phyloP scores from a whole-genome alignment of 176 grass and related monocot genomes.

The Oryza brachyantha region DNA sequence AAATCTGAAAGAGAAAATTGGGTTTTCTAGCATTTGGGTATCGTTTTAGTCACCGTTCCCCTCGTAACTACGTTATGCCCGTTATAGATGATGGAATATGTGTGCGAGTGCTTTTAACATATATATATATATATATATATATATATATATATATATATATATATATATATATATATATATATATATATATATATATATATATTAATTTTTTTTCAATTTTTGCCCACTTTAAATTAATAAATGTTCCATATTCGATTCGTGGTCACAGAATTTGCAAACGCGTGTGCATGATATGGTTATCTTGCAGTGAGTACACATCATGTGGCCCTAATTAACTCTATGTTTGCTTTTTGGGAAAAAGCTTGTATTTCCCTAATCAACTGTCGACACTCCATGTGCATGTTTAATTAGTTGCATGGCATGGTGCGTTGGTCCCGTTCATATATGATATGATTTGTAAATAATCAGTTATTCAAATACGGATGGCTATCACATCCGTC shows the following conservation, averaged over 20 bases:
- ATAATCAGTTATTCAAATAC: neutral
- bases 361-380: neutral
- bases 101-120: too few relatives aligned
- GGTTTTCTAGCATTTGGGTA: too few relatives aligned
- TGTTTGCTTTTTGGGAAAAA: neutral
- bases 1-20: too few relatives aligned
- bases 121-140: too few relatives aligned
- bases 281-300: neutral
- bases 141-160: too few relatives aligned
- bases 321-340: neutral
- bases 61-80: too few relatives aligned
- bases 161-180: too few relatives aligned
- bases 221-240: neutral
- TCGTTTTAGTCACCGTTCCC: too few relatives aligned
- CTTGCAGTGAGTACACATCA: neutral
- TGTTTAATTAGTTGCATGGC: neutral
- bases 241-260: neutral
- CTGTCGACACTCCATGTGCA: neutral
- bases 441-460: neutral
- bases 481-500: neutral
- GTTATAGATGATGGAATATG: too few relatives aligned
- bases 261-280: neutral
- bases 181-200: too few relatives aligned
- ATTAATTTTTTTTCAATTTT: too few relatives aligned
- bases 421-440: neutral